Conservation (phyloP, 2,329 filamentous ascomycete genomes). For the Apiospora arundinis region DNA sequence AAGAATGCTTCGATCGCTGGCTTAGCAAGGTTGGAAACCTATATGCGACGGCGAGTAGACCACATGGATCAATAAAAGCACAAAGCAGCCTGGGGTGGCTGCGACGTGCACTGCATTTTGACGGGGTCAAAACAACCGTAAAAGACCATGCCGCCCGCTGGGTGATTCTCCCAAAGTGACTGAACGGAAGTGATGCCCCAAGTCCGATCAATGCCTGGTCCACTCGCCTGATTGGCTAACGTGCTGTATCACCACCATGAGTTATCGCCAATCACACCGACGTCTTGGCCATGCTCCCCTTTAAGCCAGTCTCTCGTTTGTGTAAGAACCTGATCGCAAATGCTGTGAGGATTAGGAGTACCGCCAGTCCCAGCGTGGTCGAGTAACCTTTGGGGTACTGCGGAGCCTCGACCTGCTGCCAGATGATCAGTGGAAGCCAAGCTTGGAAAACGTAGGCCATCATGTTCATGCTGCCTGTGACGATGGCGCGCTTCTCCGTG, state of each 20-base stretch:
- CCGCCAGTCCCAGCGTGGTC: conserved; percentile 57
- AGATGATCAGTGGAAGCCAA: conserved; percentile 71
- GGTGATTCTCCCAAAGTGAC: no score
- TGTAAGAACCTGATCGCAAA: conserved; percentile 55
- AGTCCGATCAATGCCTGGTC: no score
- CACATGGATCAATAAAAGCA: background rate
- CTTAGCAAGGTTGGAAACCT: background rate
- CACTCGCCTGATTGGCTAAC: background rate
- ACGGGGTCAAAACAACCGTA: background rate
- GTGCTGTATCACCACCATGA: background rate
- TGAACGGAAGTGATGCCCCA: no score
- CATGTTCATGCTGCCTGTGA: conserved; percentile 71
- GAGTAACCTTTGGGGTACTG: conserved; percentile 66
- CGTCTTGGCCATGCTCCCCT: background rate
- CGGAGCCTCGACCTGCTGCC: conserved; percentile 69
- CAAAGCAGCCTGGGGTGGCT: background rate
- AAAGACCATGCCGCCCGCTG: no score
- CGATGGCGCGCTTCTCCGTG: conserved; percentile 70
- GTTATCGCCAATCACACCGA: background rate
- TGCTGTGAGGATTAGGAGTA: conserved; percentile 56
- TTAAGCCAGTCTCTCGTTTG: conserved; percentile 42
- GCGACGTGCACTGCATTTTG: background rate
- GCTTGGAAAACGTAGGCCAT: conserved; percentile 74
- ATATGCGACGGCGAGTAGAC: background rate
- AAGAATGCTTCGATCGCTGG: background rate